phyloP scores from a whole-genome alignment of 2,329 filamentous ascomycete species.

The Geoglossum cookeanum region DNA sequence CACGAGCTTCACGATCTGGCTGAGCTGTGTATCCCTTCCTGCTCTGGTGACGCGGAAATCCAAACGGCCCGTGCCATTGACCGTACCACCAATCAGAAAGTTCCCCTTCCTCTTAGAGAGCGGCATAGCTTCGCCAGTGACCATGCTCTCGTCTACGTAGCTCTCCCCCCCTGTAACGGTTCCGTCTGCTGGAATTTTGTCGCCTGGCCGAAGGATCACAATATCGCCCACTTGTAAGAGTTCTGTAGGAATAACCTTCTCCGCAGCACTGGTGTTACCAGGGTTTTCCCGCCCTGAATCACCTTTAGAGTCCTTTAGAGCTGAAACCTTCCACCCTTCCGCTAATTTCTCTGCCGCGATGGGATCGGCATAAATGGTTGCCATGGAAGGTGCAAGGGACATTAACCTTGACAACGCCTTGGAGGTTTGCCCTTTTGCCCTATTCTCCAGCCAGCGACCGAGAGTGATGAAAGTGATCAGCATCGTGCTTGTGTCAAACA shows the following conservation, averaged over 20 bases:
- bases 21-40: constrained; percentile 87
- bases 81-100: constrained; percentile 74
- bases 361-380: constrained; percentile 86
- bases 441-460: constrained; percentile 80
- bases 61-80: constrained; percentile 80
- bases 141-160: constrained; percentile 95
- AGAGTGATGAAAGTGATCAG: constrained; percentile 88
- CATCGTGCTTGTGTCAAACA: constrained; percentile 98
- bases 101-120: constrained; percentile 73
- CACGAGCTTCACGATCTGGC: constrained; percentile 95
- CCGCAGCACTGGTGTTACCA: constrained; percentile 34
- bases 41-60: constrained; percentile 87
- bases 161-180: constrained; percentile 73
- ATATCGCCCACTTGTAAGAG: constrained; percentile 87
- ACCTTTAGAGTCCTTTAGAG: constrained; percentile 23
- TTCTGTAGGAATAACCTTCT: constrained; percentile 78
- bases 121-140: constrained; percentile 91
- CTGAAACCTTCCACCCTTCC: constrained; percentile 47
- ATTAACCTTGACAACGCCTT: constrained; percentile 84
- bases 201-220: constrained; percentile 79
- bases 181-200: constrained; percentile 92
- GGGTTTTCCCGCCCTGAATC: constrained; percentile 20
- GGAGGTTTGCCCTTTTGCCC: constrained; percentile 89
- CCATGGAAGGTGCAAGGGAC: constrained; percentile 91
- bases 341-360: constrained; percentile 84